These are phyloP conservation scores for Blastobotrys petasosporus DNA, from an alignment of 1,139 yeast species.

Conservation along the genomic window DNA sequence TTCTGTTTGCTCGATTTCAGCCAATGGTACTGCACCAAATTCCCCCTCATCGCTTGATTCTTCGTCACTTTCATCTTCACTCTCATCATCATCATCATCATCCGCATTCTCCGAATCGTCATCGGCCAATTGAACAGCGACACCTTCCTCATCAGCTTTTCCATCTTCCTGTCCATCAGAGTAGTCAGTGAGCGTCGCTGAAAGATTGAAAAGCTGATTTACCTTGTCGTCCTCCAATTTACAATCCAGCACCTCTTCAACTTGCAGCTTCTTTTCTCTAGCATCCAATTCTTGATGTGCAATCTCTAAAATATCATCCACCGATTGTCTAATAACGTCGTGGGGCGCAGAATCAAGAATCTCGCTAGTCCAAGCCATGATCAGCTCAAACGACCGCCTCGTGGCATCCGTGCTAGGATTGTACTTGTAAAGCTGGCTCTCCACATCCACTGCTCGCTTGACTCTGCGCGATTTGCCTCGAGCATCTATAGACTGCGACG, in stretches of 20 bases:
- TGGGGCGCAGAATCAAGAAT: conserved; percentile 50
- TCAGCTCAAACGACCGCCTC: conserved; percentile 39
- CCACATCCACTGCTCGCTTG: background rate
- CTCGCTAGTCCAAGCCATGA: conserved; percentile 46
- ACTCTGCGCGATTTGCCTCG: too few species aligned
- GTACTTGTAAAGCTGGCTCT: conserved; percentile 29
- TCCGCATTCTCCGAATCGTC: conserved; percentile 34
- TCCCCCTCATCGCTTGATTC: conserved; percentile 29
- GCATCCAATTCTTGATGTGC: conserved; percentile 46
- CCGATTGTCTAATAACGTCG: conserved; percentile 46
- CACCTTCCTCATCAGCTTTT: conserved; percentile 38
- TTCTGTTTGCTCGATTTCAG: conserved; percentile 20
- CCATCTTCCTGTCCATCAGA: conserved; percentile 37
- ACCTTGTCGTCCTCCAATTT: conserved; percentile 44
- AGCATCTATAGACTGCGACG: too few species aligned
- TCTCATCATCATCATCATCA: conserved; percentile 30
- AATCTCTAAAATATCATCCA: conserved; percentile 61
- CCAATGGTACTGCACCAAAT: conserved; percentile 26
- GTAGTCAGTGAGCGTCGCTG: conserved; percentile 55
- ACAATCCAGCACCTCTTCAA: conserved; percentile 46
- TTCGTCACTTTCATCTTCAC: conserved; percentile 19
- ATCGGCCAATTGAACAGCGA: conserved; percentile 41
- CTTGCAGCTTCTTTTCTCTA: conserved; percentile 38
- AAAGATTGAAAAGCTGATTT: conserved; percentile 47
- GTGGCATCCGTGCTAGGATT: conserved; percentile 47